These are phyloP conservation scores for Colletotrichum tofieldiae DNA, from an alignment of 2,329 filamentous ascomycete genomes.

Conservation along the genomic window DNA sequence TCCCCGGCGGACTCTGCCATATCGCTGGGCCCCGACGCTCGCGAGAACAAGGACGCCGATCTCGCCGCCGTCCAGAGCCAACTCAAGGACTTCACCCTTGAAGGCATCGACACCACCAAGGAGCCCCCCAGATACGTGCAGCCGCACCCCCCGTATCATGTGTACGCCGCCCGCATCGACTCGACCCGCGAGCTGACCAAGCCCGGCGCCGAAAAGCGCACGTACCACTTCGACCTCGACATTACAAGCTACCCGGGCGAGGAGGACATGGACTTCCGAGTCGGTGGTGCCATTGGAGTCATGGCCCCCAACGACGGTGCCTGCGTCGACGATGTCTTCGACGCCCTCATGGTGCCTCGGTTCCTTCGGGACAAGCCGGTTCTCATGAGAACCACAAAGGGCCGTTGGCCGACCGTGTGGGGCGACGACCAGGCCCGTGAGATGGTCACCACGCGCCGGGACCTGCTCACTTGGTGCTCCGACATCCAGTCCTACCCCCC, in stretches of 20 bases:
- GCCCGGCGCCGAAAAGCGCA: slow-evolving; percentile 93
- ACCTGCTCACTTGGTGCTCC: slow-evolving; percentile 95
- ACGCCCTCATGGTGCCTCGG: slow-evolving; percentile 84
- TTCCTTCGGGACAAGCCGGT: slow-evolving; percentile 89
- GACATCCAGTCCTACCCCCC: slow-evolving; percentile 95
- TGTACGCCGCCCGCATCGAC: slow-evolving; percentile 91
- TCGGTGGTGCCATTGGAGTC: slow-evolving; percentile 95
- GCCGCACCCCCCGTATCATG: slow-evolving; percentile 93
- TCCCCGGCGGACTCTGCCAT: slow-evolving; percentile 67
- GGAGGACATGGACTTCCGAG: slow-evolving; percentile 91
- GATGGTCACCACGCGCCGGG: slow-evolving; percentile 90
- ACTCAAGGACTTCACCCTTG: slow-evolving; percentile 52
- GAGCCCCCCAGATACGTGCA: slow-evolving; percentile 93
- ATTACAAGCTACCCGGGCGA: slow-evolving; percentile 94
- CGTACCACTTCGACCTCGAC: slow-evolving; percentile 97
- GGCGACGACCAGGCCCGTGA: slow-evolving; percentile 89
- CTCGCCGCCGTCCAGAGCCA: slow-evolving; percentile 41
- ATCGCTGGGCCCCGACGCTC: slow-evolving; percentile 58
- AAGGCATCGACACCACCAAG: slow-evolving; percentile 69
- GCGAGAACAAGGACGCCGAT: slow-evolving; percentile 55
- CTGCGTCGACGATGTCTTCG: slow-evolving; percentile 87
- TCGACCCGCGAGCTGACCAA: slow-evolving; percentile 89
- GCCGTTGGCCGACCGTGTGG: slow-evolving; percentile 98
- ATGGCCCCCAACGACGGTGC: slow-evolving; percentile 87
- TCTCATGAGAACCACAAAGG: slow-evolving; percentile 82